Percentiles rank a stretch among this genome's conserved stretches.
These are phyloP conservation scores for Diaporthe ilicicola DNA, from an alignment of 2,329 filamentous ascomycete species.

Conservation along the genomic window DNA sequence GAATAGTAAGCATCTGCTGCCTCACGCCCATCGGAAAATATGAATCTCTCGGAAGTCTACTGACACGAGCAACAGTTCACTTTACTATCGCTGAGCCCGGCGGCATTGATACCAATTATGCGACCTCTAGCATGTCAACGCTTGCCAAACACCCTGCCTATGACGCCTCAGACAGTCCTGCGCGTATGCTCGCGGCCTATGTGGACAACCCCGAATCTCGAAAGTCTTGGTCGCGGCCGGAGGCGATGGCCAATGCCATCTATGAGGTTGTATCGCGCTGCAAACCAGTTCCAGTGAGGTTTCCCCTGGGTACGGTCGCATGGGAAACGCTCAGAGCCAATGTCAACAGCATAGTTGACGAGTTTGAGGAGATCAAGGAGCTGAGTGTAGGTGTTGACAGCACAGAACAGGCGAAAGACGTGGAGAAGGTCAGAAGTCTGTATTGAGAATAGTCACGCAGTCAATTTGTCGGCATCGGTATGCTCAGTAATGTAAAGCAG, in stretches of 20 bases:
- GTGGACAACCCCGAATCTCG: slow-evolving; percentile 38
- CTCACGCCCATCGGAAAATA: slow-evolving; percentile 30
- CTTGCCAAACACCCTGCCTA: slow-evolving; percentile 51
- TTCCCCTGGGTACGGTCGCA: slow-evolving; percentile 51
- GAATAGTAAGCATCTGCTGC: slow-evolving; percentile 46
- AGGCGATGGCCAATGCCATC: slow-evolving; percentile 47
- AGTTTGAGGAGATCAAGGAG: slow-evolving; percentile 46
- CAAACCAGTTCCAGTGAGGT: slow-evolving; percentile 48
- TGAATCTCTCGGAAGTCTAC: neutral
- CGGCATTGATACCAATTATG: slow-evolving; percentile 48
- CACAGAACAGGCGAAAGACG: neutral
- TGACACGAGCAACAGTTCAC: slow-evolving; percentile 42
- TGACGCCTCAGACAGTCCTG: slow-evolving; percentile 43
- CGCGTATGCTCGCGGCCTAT: slow-evolving; percentile 42
- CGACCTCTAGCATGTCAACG: slow-evolving; percentile 41
- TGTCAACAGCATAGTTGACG: slow-evolving; percentile 40
- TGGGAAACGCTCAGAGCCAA: slow-evolving; percentile 46
- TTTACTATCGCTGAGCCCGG: slow-evolving; percentile 53
- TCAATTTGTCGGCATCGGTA: slow-evolving; percentile 5
- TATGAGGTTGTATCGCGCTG: slow-evolving; percentile 45
- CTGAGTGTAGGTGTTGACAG: slow-evolving; percentile 41
- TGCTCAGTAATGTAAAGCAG: neutral
- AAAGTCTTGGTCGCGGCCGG: slow-evolving; percentile 44
- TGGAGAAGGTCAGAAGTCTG: neutral
- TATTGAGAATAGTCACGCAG: slow-evolving; percentile 1